Evolutionary conservation across 2,329 filamentous ascomycete genomes (phyloP), one percentile per base, ranked within the genome.

Genomic region (Verticillium zaregamsianum): DNA sequence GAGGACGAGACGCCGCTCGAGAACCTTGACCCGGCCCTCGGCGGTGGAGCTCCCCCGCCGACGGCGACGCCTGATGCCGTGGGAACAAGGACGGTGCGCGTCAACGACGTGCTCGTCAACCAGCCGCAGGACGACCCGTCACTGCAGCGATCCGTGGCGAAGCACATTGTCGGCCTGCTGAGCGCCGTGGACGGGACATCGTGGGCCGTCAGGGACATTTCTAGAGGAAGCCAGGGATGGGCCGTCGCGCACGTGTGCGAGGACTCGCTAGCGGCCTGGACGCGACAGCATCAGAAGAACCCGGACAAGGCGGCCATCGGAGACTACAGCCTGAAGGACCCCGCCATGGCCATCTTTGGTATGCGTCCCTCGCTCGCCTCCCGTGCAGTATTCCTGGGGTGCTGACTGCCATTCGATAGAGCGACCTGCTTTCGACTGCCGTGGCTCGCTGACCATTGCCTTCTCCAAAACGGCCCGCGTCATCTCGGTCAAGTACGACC

Each of bases 361-460:
- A 74, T 66, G 77, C 67, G 25, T 17, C 25, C 14, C 31, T 11
- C 14, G 15, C 23, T 8, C 6, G 8, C 20, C 45, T 35, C 9
- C n/a, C 45, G 20, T 52, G 17, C n/a, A 5, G 4, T 2, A 3
- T 49, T 28, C 3, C 28, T 28, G 5, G 28, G 15, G 20, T 9
- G 40, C 40, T 23, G n/a, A 52, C 45, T 28, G 28, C 20, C n/a
- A 3, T 23, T 28, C 28, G 15, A 6, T 64, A 84, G 82, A 73
- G 32, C 82, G 85, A 15, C 85, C 85, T 59, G 84, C 84, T 0
- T 87, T 86, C 65, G 83, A 87, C 66, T 87, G 85, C 63, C 78
- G 81, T 40, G 85, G 85, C 20, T 74, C 75, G 0, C 69, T 86
- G 20, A 76, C 72, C 2, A 76, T 87, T 54, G 69, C 76, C 1